Evolutionary conservation across 1,139 yeast species (phyloP).

Genomic region (Geotrichum cucujoidarum): DNA sequence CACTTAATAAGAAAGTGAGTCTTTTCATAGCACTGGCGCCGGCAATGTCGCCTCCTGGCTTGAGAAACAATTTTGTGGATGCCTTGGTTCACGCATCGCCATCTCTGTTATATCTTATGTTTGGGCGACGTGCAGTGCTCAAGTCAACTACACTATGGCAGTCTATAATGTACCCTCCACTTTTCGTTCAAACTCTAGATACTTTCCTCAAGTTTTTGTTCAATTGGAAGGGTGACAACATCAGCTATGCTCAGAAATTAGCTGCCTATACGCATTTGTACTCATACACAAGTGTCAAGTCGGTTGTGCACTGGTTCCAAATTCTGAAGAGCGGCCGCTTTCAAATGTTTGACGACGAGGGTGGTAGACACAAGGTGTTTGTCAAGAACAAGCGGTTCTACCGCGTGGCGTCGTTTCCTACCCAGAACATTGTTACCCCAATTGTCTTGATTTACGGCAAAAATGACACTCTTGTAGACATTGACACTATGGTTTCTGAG

Average conservation of each 20-base stretch:
- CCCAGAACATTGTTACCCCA: conserved; percentile 62
- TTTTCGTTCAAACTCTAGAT: conserved; percentile 72
- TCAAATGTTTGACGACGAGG: conserved; percentile 78
- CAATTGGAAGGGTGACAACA: conserved; percentile 72
- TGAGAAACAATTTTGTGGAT: conserved; percentile 70
- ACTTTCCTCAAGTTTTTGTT: conserved; percentile 60
- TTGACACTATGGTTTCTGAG: conserved; percentile 62
- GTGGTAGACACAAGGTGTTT: conserved; percentile 25
- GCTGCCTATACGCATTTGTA: conserved; percentile 79
- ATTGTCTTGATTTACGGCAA: conserved; percentile 76
- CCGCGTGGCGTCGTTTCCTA: conserved; percentile 62
- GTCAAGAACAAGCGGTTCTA: conserved; percentile 43
- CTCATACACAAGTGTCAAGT: conserved; percentile 85
- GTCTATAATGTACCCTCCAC: conserved; percentile 73
- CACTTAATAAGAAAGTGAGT: conserved; percentile 62
- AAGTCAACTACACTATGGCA: conserved; percentile 83
- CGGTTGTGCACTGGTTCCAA: conserved; percentile 96
- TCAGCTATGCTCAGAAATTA: conserved; percentile 64
- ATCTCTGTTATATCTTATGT: conserved; percentile 61
- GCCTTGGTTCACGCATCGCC: conserved; percentile 78
- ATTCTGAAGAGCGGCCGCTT: conserved; percentile 74
- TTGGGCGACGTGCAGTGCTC: conserved; percentile 68
- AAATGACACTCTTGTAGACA: conserved; percentile 77
- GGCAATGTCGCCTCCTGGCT: conserved; percentile 88
- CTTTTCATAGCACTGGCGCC: conserved; percentile 82